Evolutionary conservation across 179 eudicot species (phyloP), one percentile per base, ranked within the genome.

Genomic region (Sideroxylon spinosum): DNA sequence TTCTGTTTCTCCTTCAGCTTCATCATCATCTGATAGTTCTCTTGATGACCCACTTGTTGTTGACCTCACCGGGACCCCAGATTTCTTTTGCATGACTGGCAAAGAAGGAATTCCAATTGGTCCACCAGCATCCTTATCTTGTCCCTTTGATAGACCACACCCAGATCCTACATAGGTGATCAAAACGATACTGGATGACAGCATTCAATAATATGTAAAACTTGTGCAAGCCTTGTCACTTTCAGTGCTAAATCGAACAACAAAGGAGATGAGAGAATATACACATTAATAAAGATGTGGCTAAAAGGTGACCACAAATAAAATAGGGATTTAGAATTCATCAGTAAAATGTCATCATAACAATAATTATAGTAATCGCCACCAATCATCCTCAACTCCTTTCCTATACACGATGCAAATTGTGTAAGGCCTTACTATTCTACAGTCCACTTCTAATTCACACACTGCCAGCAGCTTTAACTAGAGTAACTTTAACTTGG

Each of bases 1-100:
- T 71, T 91, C 95, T 49, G 84, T 86, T 76, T 95, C 99, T 64
- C 91, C 97, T 76, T 95, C 99, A 75, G 83, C 88, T 75, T 95
- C 98, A 74, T 93, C 98, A 80, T 95, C 99, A 85, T 95, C 97
- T 55, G 99, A 93, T 75, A 82, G 90, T 20, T 87, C 98, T 80
- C 90, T 84, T 48, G 98, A 94, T 63, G 98, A 94, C 60, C 90
- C 91, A 85, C 99, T 95, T 66, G 94, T 92, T 13, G 97, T 81
- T 76, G 93, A 90, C 85, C 86, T 93, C 74, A 90, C 86, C 74
- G 86, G 97, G 68, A 83, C 78, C 56, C 79, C 82, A 71, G 85
- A 59, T 78, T 90, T 91, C 87, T 88, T 92, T 56, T 79, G 90
- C 73, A 82, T 25, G 1, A 85, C 83, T 67, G 97, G 91, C 82